These are phyloP conservation scores for Aspergillus clavatus DNA, from an alignment of 2,329 filamentous ascomycete species.

Conservation along the genomic window DNA sequence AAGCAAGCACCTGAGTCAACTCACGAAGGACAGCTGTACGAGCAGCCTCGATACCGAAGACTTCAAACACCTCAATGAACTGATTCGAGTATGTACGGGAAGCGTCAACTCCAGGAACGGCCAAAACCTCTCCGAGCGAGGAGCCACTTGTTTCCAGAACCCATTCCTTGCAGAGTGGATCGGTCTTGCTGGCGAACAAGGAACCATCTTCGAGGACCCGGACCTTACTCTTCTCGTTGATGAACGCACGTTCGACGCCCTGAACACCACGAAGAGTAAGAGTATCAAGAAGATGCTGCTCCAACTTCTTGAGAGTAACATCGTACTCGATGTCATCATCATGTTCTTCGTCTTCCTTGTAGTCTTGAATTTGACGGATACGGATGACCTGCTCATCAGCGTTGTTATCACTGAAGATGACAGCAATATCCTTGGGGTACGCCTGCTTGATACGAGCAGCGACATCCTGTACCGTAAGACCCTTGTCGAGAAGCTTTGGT, in stretches of 20 bases:
- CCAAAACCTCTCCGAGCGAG: constrained; percentile 74
- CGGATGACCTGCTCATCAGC: constrained; percentile 92
- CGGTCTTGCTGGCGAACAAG: constrained; percentile 67
- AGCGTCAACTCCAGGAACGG: constrained; percentile 82
- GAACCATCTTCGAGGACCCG: constrained; percentile 65
- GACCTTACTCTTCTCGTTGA: constrained; percentile 73
- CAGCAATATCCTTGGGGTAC: constrained; percentile 76
- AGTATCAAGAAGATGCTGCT: constrained; percentile 85
- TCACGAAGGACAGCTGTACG: constrained; percentile 82
- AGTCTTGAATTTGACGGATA: constrained; percentile 70
- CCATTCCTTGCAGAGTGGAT: constrained; percentile 80
- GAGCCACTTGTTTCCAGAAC: constrained; percentile 94
- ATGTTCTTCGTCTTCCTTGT: constrained; percentile 70
- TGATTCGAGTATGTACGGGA: constrained; percentile 89
- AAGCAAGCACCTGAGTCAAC: constrained; percentile 86
- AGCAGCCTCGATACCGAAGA: constrained; percentile 94
- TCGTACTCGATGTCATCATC: constrained; percentile 76
- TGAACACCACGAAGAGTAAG: constrained; percentile 85
- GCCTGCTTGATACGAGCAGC: constrained; percentile 83
- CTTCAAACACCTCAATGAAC: constrained; percentile 87
- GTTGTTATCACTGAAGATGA: constrained; percentile 98
- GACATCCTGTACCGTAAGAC: constrained; percentile 84
- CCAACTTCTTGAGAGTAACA: constrained; percentile 84
- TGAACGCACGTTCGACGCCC: constrained; percentile 85
- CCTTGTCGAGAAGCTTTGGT: constrained; percentile 88